Percentiles rank a stretch among this genome's conserved stretches.
Conservation (phyloP, 495 filamentous ascomycete genomes). For the Tuber microsphaerosporum region DNA sequence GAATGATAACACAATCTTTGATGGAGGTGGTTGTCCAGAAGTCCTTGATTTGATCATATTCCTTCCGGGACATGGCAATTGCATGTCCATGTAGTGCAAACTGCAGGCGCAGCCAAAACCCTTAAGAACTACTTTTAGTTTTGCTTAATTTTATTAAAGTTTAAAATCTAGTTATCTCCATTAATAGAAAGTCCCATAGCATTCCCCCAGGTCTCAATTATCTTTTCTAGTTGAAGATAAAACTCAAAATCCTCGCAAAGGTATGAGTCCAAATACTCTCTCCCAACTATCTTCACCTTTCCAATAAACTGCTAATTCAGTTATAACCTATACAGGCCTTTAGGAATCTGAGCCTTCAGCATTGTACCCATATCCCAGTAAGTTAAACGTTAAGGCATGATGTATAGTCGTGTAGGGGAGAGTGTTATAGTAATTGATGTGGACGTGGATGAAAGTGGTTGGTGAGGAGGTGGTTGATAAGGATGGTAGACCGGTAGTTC, state of each 20-base stretch:
- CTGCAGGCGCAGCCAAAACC: background rate
- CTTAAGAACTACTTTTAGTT: background rate
- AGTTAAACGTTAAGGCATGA: too few relatives aligned
- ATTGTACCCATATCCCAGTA: too few relatives aligned
- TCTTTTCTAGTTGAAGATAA: slow-evolving; percentile 4
- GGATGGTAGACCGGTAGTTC: too few relatives aligned
- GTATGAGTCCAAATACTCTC: background rate
- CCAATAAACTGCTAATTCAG: too few relatives aligned
- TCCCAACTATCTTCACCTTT: background rate
- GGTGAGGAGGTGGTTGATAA: too few relatives aligned
- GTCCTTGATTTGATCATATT: background rate
- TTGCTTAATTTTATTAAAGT: background rate
- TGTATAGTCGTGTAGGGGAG: too few relatives aligned
- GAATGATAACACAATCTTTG: background rate
- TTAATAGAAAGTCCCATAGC: background rate
- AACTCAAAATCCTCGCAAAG: background rate
- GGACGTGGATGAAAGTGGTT: too few relatives aligned
- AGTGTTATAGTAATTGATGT: too few relatives aligned
- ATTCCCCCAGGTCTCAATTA: background rate
- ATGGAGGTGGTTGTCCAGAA: background rate
- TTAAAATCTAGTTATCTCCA: background rate
- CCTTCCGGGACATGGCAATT: background rate
- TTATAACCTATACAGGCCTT: too few relatives aligned
- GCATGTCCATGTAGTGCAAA: slow-evolving; percentile 12
- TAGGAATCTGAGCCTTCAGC: too few relatives aligned